Evolutionary conservation across 257 asterid genomes (phyloP).

Genomic region (Solanum bukasovii): DNA sequence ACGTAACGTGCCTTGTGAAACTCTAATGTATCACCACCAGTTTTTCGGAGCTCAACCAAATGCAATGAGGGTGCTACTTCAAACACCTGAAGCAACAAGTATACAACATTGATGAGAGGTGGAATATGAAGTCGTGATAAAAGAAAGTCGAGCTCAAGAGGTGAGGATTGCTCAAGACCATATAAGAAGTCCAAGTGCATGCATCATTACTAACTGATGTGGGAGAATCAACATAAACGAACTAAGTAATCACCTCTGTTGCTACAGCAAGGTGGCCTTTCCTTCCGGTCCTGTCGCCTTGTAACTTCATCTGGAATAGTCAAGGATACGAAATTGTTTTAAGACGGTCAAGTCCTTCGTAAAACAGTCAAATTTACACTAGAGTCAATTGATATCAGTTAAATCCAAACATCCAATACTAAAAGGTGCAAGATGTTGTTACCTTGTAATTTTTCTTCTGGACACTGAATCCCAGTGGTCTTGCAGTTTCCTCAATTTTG

Average conservation of each 20-base stretch:
- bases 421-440: neutral
- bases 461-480: slow-evolving; percentile 71
- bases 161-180: neutral
- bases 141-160: neutral
- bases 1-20: slow-evolving; percentile 64
- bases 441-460: slow-evolving; percentile 71
- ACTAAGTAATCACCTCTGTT: slow-evolving; percentile 47
- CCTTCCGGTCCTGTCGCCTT: slow-evolving; percentile 73
- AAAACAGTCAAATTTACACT: neutral
- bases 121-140: neutral
- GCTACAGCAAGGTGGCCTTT: slow-evolving; percentile 81
- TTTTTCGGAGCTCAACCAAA: slow-evolving; percentile 77
- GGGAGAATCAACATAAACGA: neutral
- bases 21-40: slow-evolving; percentile 79
- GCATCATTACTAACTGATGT: neutral
- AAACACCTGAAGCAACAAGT: slow-evolving; percentile 40
- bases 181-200: neutral
- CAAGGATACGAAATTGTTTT: neutral
- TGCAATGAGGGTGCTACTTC: slow-evolving; percentile 85
- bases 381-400: neutral
- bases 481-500: slow-evolving; percentile 76
- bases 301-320: slow-evolving; percentile 52
- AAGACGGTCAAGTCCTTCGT: too few species aligned
- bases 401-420: neutral
- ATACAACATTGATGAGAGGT: neutral